Evolutionary conservation across 2,329 filamentous ascomycete species (phyloP), one percentile per base, ranked within the genome.

Genomic region (Pseudopyrenochaeta lycopersici): DNA sequence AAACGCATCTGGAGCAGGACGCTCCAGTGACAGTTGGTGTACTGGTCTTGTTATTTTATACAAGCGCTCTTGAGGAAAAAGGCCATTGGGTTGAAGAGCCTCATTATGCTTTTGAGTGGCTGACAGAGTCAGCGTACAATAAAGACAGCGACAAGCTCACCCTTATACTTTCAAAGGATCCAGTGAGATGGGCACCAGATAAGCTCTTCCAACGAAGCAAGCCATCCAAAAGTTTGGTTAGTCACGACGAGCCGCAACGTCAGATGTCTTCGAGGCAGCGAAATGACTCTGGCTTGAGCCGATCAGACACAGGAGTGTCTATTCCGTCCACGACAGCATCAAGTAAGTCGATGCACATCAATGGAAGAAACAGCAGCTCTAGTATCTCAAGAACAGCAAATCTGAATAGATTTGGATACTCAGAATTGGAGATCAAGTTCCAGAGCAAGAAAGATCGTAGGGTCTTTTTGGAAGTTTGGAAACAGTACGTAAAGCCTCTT

Each of bases 51-150:
- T 55, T 73, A 2, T 73, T 73, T 42, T 73, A 71, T 46, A 72
- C 71, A 1, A 70, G 60, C 21, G 66, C 63, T 2, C 39, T 72
- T 4, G 67, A 67, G 29, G 67, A 68, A 4, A 64, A 63, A 29
- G 67, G 62, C 10, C 70, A 73, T 17, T 73, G 71, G 71, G 70
- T 73, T 2, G 68, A 73, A 46, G 71, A 73, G 38, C 70, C 70
- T 11, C 70, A 73, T 30, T 70, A 68, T 35, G 63, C 55, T 4
- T 74, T 74, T 32, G 63, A 73, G 39, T 68, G 65, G 68, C 56
- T 74, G 1, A 43, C 64, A 1, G 63, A 70, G 1, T 59, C 64
- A 3, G 52, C 55, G 1, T 65, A 60, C 46, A 68, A 64, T 41
- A 67, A 67, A 39, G 52, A 56, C 6, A 60, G 53, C 18, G 63